Conservation (phyloP, 371 early-diverging fungal genomes). For the Paramicrosporidium saccamoebae region DNA sequence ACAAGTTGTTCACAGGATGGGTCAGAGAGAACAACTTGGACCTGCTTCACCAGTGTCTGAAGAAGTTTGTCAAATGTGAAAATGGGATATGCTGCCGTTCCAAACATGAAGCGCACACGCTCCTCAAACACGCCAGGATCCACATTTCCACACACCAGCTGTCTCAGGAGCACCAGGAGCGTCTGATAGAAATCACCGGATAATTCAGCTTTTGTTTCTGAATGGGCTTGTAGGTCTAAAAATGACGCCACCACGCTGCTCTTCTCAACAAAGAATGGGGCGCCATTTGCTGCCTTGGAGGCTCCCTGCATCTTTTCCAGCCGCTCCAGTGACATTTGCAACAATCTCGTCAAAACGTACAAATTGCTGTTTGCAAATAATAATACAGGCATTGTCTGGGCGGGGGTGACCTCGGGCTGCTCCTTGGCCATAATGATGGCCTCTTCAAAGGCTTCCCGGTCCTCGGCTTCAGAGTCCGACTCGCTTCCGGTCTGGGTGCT, state of each 20-base stretch:
- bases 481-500: slow-evolving; percentile 1
- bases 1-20: slow-evolving; percentile 14
- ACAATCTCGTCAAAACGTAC: slow-evolving; percentile 58
- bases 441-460: background rate
- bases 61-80: slow-evolving; percentile 62
- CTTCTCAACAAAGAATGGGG: slow-evolving; percentile 16
- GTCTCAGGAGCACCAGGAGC: slow-evolving; percentile 30
- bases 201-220: slow-evolving; percentile 7
- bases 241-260: slow-evolving; percentile 35
- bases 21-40: slow-evolving; percentile 19
- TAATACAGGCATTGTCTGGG: background rate
- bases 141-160: slow-evolving; percentile 40
- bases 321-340: slow-evolving; percentile 38
- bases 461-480: background rate
- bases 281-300: slow-evolving; percentile 15
- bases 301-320: slow-evolving; percentile 33
- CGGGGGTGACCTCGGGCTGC: background rate
- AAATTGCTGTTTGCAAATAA: slow-evolving; percentile 35
- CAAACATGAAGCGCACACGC: slow-evolving; percentile 38
- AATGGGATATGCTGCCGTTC: slow-evolving; percentile 43
- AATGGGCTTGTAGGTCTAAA: slow-evolving; percentile 27
- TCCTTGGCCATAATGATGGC: slow-evolving; percentile 1
- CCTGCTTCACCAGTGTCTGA: slow-evolving; percentile 37
- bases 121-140: slow-evolving; percentile 73
- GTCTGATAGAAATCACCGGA: slow-evolving; percentile 26